phyloP scores from a whole-genome alignment of 2,329 filamentous ascomycete species.

The Aspergillaceae sp. region DNA sequence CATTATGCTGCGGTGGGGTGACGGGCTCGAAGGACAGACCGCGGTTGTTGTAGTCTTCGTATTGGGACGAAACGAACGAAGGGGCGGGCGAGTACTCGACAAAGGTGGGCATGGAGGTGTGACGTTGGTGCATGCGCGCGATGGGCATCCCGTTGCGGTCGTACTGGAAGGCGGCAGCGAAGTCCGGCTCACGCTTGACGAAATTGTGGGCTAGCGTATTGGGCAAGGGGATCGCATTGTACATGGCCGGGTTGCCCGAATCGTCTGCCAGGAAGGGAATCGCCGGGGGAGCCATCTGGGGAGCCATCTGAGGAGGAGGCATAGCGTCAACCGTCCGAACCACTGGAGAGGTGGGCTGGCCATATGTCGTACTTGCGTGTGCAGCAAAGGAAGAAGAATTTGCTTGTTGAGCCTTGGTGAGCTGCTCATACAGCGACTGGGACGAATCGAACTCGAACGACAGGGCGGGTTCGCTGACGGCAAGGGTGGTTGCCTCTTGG shows the following conservation, averaged over 20 bases:
- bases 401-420: constrained; percentile 98
- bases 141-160: constrained; percentile 87
- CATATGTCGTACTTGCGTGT: constrained; percentile 56
- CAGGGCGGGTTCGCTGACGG: constrained; percentile 90
- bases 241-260: constrained; percentile 58
- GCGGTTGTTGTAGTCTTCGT: constrained; percentile 94
- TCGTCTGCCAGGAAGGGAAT: constrained; percentile 55
- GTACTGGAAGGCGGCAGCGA: constrained; percentile 64
- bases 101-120: constrained; percentile 97
- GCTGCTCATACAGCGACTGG: constrained; percentile 96
- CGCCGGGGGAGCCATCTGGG: constrained; percentile 62
- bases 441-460: constrained; percentile 99
- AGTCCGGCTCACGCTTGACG: constrained; percentile 86
- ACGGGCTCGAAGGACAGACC: constrained; percentile 95
- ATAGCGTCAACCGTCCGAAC: constrained; percentile 82
- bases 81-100: constrained; percentile 97
- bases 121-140: constrained; percentile 74
- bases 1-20: constrained; percentile 84
- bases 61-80: constrained; percentile 97
- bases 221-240: constrained; percentile 61
- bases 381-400: constrained; percentile 95
- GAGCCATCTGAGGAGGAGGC: constrained; percentile 81
- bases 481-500: constrained; percentile 93
- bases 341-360: constrained; percentile 75
- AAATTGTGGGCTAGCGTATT: constrained; percentile 60